Percentiles rank a stretch among this genome's conserved stretches.
phyloP scores from a whole-genome alignment of 139 green algal species.

The Chlorella sp. region DNA sequence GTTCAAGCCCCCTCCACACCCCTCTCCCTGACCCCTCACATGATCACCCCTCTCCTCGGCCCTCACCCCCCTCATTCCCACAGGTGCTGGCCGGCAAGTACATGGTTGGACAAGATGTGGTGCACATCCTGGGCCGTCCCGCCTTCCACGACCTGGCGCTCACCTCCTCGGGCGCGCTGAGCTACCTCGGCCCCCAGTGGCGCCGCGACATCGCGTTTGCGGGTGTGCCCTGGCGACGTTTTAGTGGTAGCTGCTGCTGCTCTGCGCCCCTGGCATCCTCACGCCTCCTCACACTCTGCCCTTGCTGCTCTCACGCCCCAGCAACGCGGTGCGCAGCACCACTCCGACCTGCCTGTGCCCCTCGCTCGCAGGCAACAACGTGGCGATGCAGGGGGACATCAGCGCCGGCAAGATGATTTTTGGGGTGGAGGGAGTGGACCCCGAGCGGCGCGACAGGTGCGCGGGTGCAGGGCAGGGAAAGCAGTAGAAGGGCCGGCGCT shows the following conservation, averaged over 20 bases:
- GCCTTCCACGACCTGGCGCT: constrained; percentile 94
- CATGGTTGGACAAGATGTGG: constrained; percentile 84
- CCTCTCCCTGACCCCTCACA: no score
- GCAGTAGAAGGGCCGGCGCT: no score
- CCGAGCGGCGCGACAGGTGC: constrained; percentile 52
- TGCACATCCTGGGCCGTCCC: constrained; percentile 85
- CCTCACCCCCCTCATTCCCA: no score
- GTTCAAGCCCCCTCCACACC: no score
- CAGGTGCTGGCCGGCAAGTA: constrained; percentile 95
- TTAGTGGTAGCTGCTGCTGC: no score
- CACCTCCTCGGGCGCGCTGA: constrained; percentile 70
- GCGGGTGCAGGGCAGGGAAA: no score
- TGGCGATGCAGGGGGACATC: constrained; percentile 86
- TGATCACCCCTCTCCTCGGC: constrained; percentile 86
- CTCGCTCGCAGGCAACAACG: constrained; percentile 83
- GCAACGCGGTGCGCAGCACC: no score
- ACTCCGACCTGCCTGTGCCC: no score
- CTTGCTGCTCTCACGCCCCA: no score
- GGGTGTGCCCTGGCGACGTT: no score
- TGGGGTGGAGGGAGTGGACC: constrained; percentile 80
- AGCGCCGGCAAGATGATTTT: constrained; percentile 83
- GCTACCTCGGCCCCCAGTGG: constrained; percentile 89
- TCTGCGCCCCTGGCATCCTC: no score
- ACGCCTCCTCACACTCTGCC: no score
- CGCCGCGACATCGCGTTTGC: constrained; percentile 92